Evolutionary conservation across 179 eudicot species (phyloP), one percentile per base, ranked within the genome.

Genomic region (Sideroxylon spinosum): DNA sequence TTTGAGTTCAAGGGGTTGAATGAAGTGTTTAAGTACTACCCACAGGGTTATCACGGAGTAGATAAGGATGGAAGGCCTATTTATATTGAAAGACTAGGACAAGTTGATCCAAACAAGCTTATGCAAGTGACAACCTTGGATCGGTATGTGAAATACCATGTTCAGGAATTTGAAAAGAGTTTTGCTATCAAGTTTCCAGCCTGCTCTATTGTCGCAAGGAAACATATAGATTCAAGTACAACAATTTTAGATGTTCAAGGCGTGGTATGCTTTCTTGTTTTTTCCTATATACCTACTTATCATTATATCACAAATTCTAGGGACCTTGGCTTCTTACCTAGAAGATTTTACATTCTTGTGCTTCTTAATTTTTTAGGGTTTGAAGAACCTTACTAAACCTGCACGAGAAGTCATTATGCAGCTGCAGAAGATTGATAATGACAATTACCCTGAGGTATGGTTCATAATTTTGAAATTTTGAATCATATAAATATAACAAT

Each of bases 61-160:
- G 98, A 93, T 78, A 90, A 82, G 84, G 94, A 92, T 66, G 98
- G 98, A 61, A 84, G 93, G 79, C 98, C 97, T 52, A 80, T 93
- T 52, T 92, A 93, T 86, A 93, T 93, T 64, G 94, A 93, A 84
- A 85, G 87, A 79, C 80, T 92, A 44, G 97, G 98, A 70, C 82
- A 81, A 84, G 91, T 87, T 81, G 97, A 93, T 80, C 88, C 90
- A 52, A 77, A 78, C 82, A 92, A 89, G 84, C 92, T 93, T 49
- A 77, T 91, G 90, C 88, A 89, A 83, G 97, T 93, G 77, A 93
- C 97, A 22, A 89, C 91, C 44, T 25, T 91, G 83, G 97, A 92
- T 65, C 89, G 97, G 16, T 91, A 87, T 80, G 77, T 93, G 66
- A 93, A 83, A 76, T 90, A 92, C 87, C 97, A 93, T 52, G 98